phyloP scores from a whole-genome alignment of 192 early-diverging fungal genomes.

The Ambispora gerdemannii region DNA sequence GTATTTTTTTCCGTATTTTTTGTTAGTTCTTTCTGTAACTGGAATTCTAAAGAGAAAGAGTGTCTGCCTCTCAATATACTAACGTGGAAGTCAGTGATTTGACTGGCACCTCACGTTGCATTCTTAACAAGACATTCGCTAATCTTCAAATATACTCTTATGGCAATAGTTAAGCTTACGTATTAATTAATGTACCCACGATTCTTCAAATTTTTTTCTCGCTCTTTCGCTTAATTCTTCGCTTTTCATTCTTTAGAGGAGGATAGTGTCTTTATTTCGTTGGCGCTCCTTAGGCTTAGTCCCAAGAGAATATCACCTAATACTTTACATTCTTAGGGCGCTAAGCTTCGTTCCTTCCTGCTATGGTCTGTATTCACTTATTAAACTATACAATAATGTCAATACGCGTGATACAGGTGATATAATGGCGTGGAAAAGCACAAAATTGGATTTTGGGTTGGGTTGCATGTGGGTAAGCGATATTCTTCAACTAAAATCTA shows the following conservation, averaged over 20 bases:
- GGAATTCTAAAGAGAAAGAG: too few relatives aligned
- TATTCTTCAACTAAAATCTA: not conserved
- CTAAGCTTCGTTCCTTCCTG: slow-evolving; percentile 41
- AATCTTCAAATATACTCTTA: too few relatives aligned
- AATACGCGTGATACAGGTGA: slow-evolving; percentile 32
- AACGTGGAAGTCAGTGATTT: too few relatives aligned
- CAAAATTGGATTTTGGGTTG: slow-evolving; percentile 39
- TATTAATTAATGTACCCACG: too few relatives aligned
- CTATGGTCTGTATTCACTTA: slow-evolving; percentile 32
- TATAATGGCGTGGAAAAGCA: slow-evolving; percentile 38
- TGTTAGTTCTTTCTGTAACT: too few relatives aligned
- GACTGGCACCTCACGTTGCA: too few relatives aligned
- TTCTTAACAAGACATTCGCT: too few relatives aligned
- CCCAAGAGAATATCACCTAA: slow-evolving; percentile 34
- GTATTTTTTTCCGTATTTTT: too few relatives aligned
- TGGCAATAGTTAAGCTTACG: not conserved
- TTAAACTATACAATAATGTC: slow-evolving; percentile 30
- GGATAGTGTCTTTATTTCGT: not conserved
- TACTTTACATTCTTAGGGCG: slow-evolving; percentile 35
- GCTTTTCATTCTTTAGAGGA: not conserved
- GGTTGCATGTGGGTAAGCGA: slow-evolving; percentile 44
- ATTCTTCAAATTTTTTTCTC: not conserved
- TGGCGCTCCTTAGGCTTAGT: slow-evolving; percentile 4
- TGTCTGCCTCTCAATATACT: too few relatives aligned
- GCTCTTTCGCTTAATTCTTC: not conserved